Base-by-base conservation (phyloP, 2,329 filamentous ascomycete genomes). In the Diaporthe amygdali region DNA sequence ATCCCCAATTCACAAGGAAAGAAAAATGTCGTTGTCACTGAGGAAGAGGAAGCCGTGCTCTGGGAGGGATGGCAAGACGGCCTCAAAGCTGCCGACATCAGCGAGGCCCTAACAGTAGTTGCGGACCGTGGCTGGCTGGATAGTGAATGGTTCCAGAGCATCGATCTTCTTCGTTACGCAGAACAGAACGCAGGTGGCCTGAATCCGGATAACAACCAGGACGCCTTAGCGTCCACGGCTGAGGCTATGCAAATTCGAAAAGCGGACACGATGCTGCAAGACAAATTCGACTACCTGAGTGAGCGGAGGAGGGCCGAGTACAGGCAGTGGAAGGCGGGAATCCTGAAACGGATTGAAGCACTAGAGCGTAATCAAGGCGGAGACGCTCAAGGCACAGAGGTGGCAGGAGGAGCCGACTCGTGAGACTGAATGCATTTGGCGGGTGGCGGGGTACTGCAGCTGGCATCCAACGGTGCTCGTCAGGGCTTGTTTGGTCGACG, bases 251-350 rank as follows among this genome's bases (percentile, higher is more conserved):
- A 85, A 70, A 78, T 85, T 46, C 81, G 90, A 80, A 79, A 86
- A 70, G 82, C 86, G 10, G 89, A 90, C 74, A 93, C 91, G 2
- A 95, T 95, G 93, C 89, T 95, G 75, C 92, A 95, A 79, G 90
- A 92, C 74, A 87, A 88, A 56, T 91, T 93, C 76, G 92, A 95
- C 76, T 94, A 91, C 76, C 80, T 95, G 75, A 91, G 90, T 73
- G 89, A 91, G 61, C 83, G 86, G 72, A 90, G 89, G 74, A 85
- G 86, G 75, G 84, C 83, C 49, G 89, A 92, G 14, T 95, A 91
- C 77, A 82, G 79, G 54, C 79, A 78, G 22, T 96, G 93, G 94
- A 91, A 91, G 79, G 84, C 85, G 5, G 81, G 79, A 1, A 87
- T 94, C 32, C 76, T 93, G 77, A 82, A 81, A 71, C 85, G 85